phyloP scores from a whole-genome alignment of 140 eudicot species.

The Bidens hawaiensis region DNA sequence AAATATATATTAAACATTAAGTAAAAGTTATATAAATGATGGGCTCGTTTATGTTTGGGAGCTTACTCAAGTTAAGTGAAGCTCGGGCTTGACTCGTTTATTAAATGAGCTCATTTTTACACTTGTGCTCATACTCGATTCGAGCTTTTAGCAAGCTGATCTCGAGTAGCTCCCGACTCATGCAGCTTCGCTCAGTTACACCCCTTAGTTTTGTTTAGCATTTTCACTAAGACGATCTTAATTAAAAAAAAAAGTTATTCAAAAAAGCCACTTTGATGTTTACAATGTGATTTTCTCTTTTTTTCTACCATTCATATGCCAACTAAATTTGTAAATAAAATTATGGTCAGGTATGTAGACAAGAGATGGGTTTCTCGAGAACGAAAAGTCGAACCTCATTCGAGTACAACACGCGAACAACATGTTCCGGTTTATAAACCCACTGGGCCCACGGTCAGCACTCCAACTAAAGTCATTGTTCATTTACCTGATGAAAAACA shows the following conservation, averaged over 20 bases:
- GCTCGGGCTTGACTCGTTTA: too few relatives aligned
- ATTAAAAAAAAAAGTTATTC: not conserved
- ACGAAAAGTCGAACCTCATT: conserved; percentile 31
- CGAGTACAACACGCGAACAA: conserved; percentile 25
- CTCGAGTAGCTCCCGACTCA: too few relatives aligned
- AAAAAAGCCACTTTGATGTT: not conserved
- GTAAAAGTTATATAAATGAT: too few relatives aligned
- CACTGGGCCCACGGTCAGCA: conserved; percentile 12
- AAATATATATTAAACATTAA: too few relatives aligned
- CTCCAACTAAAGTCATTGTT: conserved; percentile 16
- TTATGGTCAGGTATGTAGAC: conserved; percentile 51
- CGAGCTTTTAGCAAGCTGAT: too few relatives aligned
- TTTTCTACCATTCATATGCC: not conserved
- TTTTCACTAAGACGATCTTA: not conserved
- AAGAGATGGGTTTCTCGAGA: conserved; percentile 63
- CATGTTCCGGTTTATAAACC: conserved; percentile 16
- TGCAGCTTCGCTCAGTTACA: too few relatives aligned
- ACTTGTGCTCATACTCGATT: too few relatives aligned
- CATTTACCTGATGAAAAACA: conserved; percentile 19
- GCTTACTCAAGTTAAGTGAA: too few relatives aligned
- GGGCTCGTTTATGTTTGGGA: too few relatives aligned
- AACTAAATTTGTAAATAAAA: not conserved
- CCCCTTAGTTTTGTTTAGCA: not conserved
- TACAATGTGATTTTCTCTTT: not conserved
- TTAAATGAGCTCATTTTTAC: too few relatives aligned